Base-by-base conservation (phyloP, 208 protist species). In the Histomonas meleagridis region DNA sequence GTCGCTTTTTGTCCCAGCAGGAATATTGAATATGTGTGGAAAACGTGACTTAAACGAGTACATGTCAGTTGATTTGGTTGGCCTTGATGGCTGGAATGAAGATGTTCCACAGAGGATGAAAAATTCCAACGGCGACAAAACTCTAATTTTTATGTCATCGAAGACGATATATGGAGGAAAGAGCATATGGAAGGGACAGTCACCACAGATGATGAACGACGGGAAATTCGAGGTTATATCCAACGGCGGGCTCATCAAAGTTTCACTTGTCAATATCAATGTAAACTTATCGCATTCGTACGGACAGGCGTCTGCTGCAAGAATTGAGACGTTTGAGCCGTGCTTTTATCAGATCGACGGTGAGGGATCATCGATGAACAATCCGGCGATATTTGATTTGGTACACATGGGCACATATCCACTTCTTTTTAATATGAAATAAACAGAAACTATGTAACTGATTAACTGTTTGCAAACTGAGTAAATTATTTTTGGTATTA, bases 101-200 rank as follows among this genome's bases (percentile, higher is more conserved):
- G 40, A 10, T 14, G 55, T 38, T 26, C 43, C 28, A 55, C 40
- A 51, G n/a, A 86, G 18, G 55, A 18, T n/a, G 1, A 51, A 16
- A n/a, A 86, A 18, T 43, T 86, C 18, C 0, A 49, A 35, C 55
- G 76, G 18, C 32, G 76, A 43, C 4, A 86, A 86, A 86, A 86
- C 60, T 12, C 7, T 65, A 65, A n/a, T n/a, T 38, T 14, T 51
- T 86, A 57, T 86, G 38, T 49, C 76, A 28, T 86, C 21, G 10
- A 86, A 86, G 55, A 86, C 76, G 18, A 55, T 86, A 18, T 86
- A 86, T 55, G 76, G n/a, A 0, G 76, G 76, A 51, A 48, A 49
- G 7, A 48, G n/a, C 5, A 16, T 86, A 2, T 86, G 76, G 76
- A 51, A 46, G 26, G 0, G 9, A 12, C 46, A 51, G 40, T 23